Evolutionary conservation across 208 protist species (phyloP), one percentile per base, ranked within the genome.

Genomic region (Naegleria gruberi): DNA sequence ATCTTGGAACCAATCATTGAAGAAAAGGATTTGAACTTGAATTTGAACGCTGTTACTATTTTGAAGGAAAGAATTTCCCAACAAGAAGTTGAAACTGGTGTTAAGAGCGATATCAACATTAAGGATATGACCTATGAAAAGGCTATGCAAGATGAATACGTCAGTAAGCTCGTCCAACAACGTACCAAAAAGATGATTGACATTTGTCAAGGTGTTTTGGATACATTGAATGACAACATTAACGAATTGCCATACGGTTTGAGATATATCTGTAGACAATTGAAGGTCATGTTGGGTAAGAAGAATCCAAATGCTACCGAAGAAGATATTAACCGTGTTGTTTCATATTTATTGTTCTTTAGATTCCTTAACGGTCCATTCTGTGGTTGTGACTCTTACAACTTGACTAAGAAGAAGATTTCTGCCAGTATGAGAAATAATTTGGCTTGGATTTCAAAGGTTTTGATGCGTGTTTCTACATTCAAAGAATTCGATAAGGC

Each of bases 291-390:
- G 45, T 37, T 92, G 0, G 0, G 1, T 10, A n/a, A 74, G 23
- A 93, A 91, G 46, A 90, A 93, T 74, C 82, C 41, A 91, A 87
- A 92, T 30, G 77, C 91, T 1, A 37, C 82, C 19, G 83, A 93
- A 55, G 90, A 90, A 19, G 92, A 94, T 37, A 90, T 96, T 26
- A 45, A 91, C 40, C 94, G 94, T 57, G 89, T 96, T 12, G 91
- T 94, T 73, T 94, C 91, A 83, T 94, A 96, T 87, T 90, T 96
- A 37, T 87, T 95, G 19, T 96, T 95, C 91, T 96, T 94, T 90
- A 90, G 95, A 90, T 96, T 94, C 93, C 93, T 96, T 73, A 95
- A 95, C 86, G 89, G 93, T 8, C 93, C 93, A 41, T 94, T 96
- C 65, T 92, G 95, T 12, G 86, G 92, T 12, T 94, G 94, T 46